Conservation (phyloP, 768 basidiomycete genomes). For the Mycena albidolilacea region DNA sequence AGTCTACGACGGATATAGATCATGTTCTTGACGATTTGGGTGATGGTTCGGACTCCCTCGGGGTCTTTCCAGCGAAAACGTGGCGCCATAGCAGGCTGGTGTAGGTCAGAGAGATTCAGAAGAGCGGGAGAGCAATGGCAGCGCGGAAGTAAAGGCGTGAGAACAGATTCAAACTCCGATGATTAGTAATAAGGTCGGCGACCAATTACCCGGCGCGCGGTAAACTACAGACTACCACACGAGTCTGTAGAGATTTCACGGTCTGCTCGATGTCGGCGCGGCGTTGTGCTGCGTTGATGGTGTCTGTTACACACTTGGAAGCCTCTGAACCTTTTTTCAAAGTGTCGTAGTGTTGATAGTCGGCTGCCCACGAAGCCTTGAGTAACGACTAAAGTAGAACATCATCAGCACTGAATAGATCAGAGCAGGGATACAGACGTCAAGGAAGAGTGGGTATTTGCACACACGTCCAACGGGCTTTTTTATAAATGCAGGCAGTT, state of each 20-base stretch:
- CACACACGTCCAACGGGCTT: constrained; percentile 98
- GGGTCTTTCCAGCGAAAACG: too few relatives aligned
- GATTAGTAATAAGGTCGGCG: too few relatives aligned
- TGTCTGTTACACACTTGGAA: constrained; percentile 93
- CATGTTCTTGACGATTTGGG: too few relatives aligned
- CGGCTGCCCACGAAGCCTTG: constrained; percentile 59
- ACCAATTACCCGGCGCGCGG: too few relatives aligned
- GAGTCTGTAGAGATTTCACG: constrained; percentile 84
- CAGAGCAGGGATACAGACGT: constrained; percentile 65
- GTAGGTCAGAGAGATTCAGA: too few relatives aligned
- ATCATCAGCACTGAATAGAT: constrained; percentile 32
- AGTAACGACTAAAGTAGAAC: constrained; percentile 67
- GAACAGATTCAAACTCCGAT: too few relatives aligned
- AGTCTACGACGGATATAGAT: too few relatives aligned
- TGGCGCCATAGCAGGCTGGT: too few relatives aligned
- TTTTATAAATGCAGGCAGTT: constrained; percentile 96
- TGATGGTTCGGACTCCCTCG: too few relatives aligned
- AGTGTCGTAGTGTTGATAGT: constrained; percentile 84
- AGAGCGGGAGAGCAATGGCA: too few relatives aligned
- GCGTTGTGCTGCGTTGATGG: constrained; percentile 95
- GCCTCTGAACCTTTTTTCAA: constrained; percentile 88
- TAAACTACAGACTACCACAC: constrained; percentile 65
- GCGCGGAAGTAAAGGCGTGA: too few relatives aligned
- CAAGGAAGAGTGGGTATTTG: constrained; percentile 96
- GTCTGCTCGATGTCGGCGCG: constrained; percentile 93